Evolutionary conservation across 2,329 filamentous ascomycete genomes (phyloP).

Genomic region (Mariannaea sp.): DNA sequence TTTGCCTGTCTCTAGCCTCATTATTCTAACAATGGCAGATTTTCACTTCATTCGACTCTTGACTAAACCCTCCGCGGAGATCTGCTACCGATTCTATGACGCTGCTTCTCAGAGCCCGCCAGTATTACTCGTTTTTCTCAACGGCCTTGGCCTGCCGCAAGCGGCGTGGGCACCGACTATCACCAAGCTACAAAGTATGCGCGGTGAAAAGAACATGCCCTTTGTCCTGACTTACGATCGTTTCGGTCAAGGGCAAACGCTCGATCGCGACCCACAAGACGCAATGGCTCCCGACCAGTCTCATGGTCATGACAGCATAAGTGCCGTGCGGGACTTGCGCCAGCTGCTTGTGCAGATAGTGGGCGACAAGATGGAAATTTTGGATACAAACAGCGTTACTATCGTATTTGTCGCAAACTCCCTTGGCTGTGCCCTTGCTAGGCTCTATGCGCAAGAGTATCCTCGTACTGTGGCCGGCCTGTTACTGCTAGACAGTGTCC

Average conservation of each 20-base stretch:
- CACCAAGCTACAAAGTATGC: slow-evolving; percentile 1
- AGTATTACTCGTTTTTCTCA: slow-evolving; percentile 30
- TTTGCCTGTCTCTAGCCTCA: too few relatives aligned
- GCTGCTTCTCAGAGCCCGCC: background rate
- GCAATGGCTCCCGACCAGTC: slow-evolving; percentile 38
- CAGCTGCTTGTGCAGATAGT: slow-evolving; percentile 21
- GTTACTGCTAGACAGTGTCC: slow-evolving; percentile 61
- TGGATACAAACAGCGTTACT: background rate
- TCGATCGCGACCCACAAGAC: slow-evolving; percentile 53
- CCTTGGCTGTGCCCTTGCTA: slow-evolving; percentile 44
- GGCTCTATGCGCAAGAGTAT: slow-evolving; percentile 55
- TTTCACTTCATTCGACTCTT: slow-evolving; percentile 19
- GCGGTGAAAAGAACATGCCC: slow-evolving; percentile 28
- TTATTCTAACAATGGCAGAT: background rate
- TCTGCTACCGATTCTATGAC: slow-evolving; percentile 26
- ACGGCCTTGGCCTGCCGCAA: slow-evolving; percentile 32
- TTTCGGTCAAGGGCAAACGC: slow-evolving; percentile 57
- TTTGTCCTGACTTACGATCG: slow-evolving; percentile 61
- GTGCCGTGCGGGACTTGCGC: slow-evolving; percentile 37
- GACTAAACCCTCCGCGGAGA: slow-evolving; percentile 25
- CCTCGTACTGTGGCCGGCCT: slow-evolving; percentile 51
- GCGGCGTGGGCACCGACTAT: slow-evolving; percentile 23
- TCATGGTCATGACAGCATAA: slow-evolving; percentile 54
- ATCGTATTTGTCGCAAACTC: slow-evolving; percentile 31
- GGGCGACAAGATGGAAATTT: background rate